Evolutionary conservation across 2,329 filamentous ascomycete genomes (phyloP).

Genomic region (Botryosphaeria agaves): DNA sequence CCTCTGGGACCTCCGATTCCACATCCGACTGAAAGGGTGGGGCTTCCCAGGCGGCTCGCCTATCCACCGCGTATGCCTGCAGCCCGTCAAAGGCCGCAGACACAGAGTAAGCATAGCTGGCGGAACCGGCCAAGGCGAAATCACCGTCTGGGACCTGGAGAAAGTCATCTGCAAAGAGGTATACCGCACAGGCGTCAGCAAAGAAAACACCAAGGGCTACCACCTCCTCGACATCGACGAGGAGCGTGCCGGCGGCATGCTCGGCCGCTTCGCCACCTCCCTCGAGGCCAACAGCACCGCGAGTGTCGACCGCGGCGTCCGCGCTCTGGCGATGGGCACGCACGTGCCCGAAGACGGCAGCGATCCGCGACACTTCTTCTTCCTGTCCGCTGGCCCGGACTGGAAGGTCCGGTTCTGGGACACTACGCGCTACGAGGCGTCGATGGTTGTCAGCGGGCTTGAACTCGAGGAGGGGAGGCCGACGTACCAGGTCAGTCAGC

Average conservation of each 20-base stretch:
- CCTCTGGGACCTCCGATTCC: conserved; percentile 94
- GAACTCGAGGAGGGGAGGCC: conserved; percentile 52
- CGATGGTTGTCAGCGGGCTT: conserved; percentile 64
- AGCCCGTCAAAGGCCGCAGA: conserved; percentile 51
- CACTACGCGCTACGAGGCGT: conserved; percentile 58
- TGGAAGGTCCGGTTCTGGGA: conserved; percentile 94
- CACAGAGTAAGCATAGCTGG: conserved; percentile 81
- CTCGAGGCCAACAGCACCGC: conserved; percentile 36
- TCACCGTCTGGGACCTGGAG: conserved; percentile 92
- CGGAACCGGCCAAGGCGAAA: conserved; percentile 70
- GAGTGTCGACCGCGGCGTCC: conserved; percentile 48
- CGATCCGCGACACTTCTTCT: conserved; percentile 61
- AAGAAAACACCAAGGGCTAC: conserved; percentile 47
- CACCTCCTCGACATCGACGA: conserved; percentile 82
- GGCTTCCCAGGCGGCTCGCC: conserved; percentile 64
- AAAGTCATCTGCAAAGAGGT: conserved; percentile 78
- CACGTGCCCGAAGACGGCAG: conserved; percentile 52
- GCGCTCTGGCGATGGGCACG: conserved; percentile 56
- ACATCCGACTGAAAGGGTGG: conserved; percentile 73
- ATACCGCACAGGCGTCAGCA: conserved; percentile 49
- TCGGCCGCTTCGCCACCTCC: conserved; percentile 65
- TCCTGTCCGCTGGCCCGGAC: conserved; percentile 77
- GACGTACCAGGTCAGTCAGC: conserved; percentile 39
- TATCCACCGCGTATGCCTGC: conserved; percentile 63
- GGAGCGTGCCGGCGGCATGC: conserved; percentile 71